Conservation (phyloP, 768 basidiomycete species). For the Russula sp. region DNA sequence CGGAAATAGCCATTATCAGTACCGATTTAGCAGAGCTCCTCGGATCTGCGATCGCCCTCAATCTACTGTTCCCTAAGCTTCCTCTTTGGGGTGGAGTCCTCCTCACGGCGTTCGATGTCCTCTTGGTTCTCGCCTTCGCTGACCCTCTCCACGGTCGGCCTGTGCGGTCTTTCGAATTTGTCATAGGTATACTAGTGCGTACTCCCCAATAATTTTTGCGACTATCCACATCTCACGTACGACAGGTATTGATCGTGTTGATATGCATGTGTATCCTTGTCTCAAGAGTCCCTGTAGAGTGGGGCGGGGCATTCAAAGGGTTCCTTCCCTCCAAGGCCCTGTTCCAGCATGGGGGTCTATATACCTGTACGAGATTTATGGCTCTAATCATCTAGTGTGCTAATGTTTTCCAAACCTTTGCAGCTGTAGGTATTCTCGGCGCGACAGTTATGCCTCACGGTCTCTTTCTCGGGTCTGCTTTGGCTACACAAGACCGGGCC, state of each 20-base stretch:
- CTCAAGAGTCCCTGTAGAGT: conserved; percentile 15
- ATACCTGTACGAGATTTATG: conserved; percentile 13
- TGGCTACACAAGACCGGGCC: conserved; percentile 37
- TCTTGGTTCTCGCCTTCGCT: conserved; percentile 56
- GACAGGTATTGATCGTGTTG: conserved; percentile 19
- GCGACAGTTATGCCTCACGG: conserved; percentile 46
- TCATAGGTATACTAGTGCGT: conserved; percentile 35
- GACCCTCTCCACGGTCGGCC: conserved; percentile 55
- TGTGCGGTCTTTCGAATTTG: conserved; percentile 57
- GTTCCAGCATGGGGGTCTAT: conserved; percentile 16
- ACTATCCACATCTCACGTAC: background rate
- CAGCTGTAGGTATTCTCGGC: conserved; percentile 26
- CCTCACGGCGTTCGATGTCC: conserved; percentile 42
- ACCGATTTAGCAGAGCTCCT: conserved; percentile 57
- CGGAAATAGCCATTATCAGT: conserved; percentile 47
- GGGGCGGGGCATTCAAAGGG: conserved; percentile 16
- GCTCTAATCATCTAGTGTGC: background rate
- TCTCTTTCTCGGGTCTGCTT: conserved; percentile 37
- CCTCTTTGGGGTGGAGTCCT: conserved; percentile 45
- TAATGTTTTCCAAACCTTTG: background rate
- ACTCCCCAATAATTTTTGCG: background rate
- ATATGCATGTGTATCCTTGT: conserved; percentile 23
- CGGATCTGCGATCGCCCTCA: conserved; percentile 52
- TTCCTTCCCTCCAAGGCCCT: conserved; percentile 18
- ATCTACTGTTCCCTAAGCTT: conserved; percentile 42